Base-by-base conservation (phyloP, 345 rosid species). In the Gossypium longicalyx region DNA sequence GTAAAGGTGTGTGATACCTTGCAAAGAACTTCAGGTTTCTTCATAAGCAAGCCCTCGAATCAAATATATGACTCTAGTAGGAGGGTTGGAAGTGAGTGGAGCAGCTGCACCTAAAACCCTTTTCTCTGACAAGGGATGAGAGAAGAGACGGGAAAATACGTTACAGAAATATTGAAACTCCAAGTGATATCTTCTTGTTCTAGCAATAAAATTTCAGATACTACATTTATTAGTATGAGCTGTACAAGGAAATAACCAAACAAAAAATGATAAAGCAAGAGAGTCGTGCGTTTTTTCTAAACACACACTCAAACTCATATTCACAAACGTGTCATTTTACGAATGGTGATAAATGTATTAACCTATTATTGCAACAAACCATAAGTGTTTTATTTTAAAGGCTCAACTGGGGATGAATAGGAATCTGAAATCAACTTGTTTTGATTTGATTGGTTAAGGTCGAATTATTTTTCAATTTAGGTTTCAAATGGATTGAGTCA, bases 1-100 rank as follows among this genome's bases (percentile, higher is more conserved):
- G 7, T 2, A 9, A 67, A 2, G 12, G 4, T 45, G 3, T 29
- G 0, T 58, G 13, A 19, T 60, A 77, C 90, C 82, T 73, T 47
- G 11, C 60, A 43, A 20, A 88, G 88, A 48, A 79, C 48, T 0
- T 45, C 58, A 25, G 11, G 72, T 60, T 25, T n/a, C 16, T 11
- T 9, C 53, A 22, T 41, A 69, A 2, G 73, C 72, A 29, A 88
- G 75, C 49, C 79, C 83, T 23, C 3, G 7, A 75, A 88, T 73
- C 87, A 80, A 77, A 9, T 34, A 72, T 12, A 2, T 3, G 57
- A 83, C 20, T 38, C 2, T 5, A 23, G 22, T 7, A 48, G 20
- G 38, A 54, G 8, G 8, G 71, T 45, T 22, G 29, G 27, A 10
- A 11, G 29, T 7, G 53, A 34, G 1, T 66, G 53, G 53, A 19